Percentiles rank a stretch among this genome's conserved stretches.
Conservation (phyloP, 768 basidiomycete species). For the Chalciporus chontae region DNA sequence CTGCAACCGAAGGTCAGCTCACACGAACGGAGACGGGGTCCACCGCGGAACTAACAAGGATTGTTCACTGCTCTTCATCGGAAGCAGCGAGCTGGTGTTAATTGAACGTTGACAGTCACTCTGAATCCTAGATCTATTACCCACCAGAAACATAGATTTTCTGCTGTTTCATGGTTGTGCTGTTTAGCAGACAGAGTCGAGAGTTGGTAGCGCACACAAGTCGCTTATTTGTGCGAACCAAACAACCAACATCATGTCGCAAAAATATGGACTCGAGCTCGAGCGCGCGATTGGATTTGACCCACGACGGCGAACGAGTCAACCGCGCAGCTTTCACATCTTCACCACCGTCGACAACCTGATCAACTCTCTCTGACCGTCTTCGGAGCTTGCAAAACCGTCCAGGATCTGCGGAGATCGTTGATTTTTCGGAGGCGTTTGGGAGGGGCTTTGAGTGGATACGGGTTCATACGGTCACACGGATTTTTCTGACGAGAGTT, state of each 20-base stretch:
- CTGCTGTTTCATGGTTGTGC: too few species aligned
- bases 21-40: too few species aligned
- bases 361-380: conserved; percentile 19
- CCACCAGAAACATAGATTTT: too few species aligned
- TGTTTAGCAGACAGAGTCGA: too few species aligned
- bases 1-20: too few species aligned
- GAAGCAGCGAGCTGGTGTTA: too few species aligned
- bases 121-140: too few species aligned
- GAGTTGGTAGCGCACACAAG: too few species aligned
- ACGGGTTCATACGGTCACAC: not conserved
- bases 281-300: conserved; percentile 23
- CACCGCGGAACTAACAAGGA: too few species aligned
- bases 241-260: conserved; percentile 36
- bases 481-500: not conserved
- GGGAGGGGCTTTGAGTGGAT: not conserved
- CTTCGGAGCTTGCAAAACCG: conserved; percentile 63
- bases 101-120: too few species aligned
- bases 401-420: conserved; percentile 66
- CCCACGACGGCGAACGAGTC: conserved; percentile 15
- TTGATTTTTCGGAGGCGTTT: conserved; percentile 5
- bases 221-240: conserved; percentile 28
- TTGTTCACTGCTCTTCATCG: too few species aligned
- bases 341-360: conserved; percentile 4
- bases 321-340: not conserved
- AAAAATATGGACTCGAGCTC: conserved; percentile 29